phyloP scores from a whole-genome alignment of 345 rosid species.

The Pistacia atlantica region DNA sequence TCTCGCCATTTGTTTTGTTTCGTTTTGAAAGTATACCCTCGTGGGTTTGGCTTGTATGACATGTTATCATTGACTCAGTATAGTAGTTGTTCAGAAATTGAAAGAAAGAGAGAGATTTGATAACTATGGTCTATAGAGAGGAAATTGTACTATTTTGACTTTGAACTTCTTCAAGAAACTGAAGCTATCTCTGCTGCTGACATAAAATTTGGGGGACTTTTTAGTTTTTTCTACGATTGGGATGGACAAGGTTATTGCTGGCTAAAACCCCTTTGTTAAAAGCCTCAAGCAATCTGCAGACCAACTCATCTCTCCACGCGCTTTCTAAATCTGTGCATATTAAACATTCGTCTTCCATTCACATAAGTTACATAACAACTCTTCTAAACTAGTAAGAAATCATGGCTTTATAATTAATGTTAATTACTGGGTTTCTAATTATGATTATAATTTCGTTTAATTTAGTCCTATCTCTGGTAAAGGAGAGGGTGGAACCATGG shows the following conservation, averaged over 20 bases:
- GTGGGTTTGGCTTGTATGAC: conserved; percentile 28
- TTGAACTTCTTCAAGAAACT: background rate
- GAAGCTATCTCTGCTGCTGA: background rate
- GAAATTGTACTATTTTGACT: background rate
- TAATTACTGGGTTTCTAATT: no score
- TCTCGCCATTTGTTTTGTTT: background rate
- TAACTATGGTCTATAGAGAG: background rate
- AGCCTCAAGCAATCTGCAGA: conserved; percentile 12
- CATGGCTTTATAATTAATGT: no score
- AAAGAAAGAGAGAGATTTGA: background rate
- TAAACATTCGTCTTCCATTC: no score
- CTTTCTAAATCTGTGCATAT: background rate
- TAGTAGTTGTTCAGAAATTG: background rate
- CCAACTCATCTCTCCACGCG: background rate
- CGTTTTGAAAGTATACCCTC: conserved; percentile 15
- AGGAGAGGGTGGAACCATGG: no score
- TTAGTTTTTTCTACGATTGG: background rate
- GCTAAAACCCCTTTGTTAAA: conserved; percentile 4
- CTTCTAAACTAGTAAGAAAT: no score
- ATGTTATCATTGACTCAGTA: background rate
- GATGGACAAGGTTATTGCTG: background rate
- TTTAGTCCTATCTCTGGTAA: no score
- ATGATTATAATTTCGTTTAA: no score
- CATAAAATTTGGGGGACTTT: conserved; percentile 13
- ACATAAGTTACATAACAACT: no score